Conservation (phyloP, 495 filamentous ascomycete species). For the Aspergillus sclerotioniger region DNA sequence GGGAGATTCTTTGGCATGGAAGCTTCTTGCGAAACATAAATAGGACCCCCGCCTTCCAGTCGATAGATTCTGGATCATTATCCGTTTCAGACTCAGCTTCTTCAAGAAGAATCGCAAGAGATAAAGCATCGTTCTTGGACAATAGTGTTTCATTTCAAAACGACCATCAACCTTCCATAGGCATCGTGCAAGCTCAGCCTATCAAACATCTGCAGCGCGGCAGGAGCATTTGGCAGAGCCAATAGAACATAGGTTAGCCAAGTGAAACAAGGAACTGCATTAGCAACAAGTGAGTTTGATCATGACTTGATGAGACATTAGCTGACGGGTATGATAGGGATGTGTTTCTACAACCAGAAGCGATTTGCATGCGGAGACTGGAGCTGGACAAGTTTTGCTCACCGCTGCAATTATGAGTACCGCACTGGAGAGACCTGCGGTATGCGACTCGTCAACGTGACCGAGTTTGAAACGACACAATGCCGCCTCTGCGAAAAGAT, state of each 20-base stretch:
- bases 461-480: constrained; percentile 54
- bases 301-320: constrained; percentile 17
- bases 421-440: constrained; percentile 98
- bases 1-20: constrained; percentile 25
- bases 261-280: constrained; percentile 38
- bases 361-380: constrained; percentile 75
- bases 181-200: constrained; percentile 33
- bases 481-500: constrained; percentile 92
- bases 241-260: constrained; percentile 30
- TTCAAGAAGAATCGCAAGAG: constrained; percentile 29
- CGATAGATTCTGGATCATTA: constrained; percentile 29
- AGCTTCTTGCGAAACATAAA: constrained; percentile 46
- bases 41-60: constrained; percentile 37
- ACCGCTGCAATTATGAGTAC: constrained; percentile 95
- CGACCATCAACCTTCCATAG: constrained; percentile 20
- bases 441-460: constrained; percentile 81
- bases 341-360: constrained; percentile 61
- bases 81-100: constrained; percentile 38
- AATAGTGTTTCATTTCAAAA: constrained; percentile 31
- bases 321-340: constrained; percentile 45
- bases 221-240: constrained; percentile 29
- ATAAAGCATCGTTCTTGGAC: constrained; percentile 20
- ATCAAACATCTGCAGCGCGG: constrained; percentile 35
- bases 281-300: constrained; percentile 38
- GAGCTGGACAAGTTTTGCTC: constrained; percentile 93